Base-by-base conservation (phyloP, 2,329 filamentous ascomycete species). In the Cyclaneusma minus region DNA sequence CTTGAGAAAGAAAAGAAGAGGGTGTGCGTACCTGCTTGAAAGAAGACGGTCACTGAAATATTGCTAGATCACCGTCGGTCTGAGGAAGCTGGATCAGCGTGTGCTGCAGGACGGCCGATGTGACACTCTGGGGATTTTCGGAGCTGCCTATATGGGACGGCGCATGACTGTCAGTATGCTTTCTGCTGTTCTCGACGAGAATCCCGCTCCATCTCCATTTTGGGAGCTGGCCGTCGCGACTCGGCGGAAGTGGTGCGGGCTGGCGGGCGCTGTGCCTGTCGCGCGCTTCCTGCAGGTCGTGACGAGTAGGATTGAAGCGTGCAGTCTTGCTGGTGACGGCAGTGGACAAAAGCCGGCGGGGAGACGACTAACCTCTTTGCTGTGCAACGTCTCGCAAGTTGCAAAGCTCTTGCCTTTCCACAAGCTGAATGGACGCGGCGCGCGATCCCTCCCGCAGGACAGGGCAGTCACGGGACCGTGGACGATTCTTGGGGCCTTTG, bases 371-470 rank as follows among this genome's bases (percentile, higher is more conserved):
- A 24, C 22, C 22, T 24, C 22, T 13, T 7, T 7, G n/a, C n/a
- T n/a, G n/a, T n/a, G n/a, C n/a, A n/a, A n/a, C n/a, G n/a, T n/a
- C n/a, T n/a, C n/a, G n/a, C n/a, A n/a, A n/a, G n/a, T n/a, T n/a
- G n/a, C 13, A 7, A 13, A 7, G 22, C 22, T 7, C 12, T 8
- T 13, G 7, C 12, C 8, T 7, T 8, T 8, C 22, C 8, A 7
- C 22, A 7, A 18, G 22, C 13, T 28, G 28, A 31, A 35, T 34
- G 33, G 31, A 35, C 16, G 18, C 27, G 12, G 31, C 16, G 20
- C 27, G 24, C 16, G 32, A 45, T 40, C 43, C 43, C 35, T 38
- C 34, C 44, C 44, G 43, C 44, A 45, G 41, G 18, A 28, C 15
- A 16, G 19, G 29, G 28, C 21, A 39, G 42, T 47, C 44, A 47